Base-by-base conservation (phyloP, 805 yeast species). In the Hanseniaspora valbyensis region DNA sequence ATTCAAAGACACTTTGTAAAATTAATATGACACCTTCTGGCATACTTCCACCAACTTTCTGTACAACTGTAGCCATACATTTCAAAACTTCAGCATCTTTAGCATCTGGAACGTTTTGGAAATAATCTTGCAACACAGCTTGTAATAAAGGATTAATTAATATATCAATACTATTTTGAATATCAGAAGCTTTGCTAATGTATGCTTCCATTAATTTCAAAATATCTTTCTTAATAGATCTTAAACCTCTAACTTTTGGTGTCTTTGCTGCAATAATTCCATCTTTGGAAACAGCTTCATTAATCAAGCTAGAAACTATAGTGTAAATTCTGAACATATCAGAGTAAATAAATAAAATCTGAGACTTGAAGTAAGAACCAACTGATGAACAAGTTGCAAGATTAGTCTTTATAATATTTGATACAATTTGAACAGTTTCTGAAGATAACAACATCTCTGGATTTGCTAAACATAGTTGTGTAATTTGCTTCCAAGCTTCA, bases 41-140 rank as follows among this genome's bases (percentile, higher is more conserved):
- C 53, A 90, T 86, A 73, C 81, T 68, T 55, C 76, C 83, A 12
- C 96, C 96, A 53, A 88, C 94, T 62, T 87, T 83, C 26, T 78
- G 72, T 25, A 92, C 95, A 52, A 92, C 76, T 1, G 95, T 86
- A 8, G 95, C 80, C 78, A 92, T 81, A 74, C 97, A 89, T 67
- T 84, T 86, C 65, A 92, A 74, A 4, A 92, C 98, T 68, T 92
- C 98, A 7, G 96, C 95, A 69, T 92, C 98, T 63, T 97, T 81
- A 9, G 96, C 96, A 69, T 88, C 95, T 3, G 97, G 95, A 30
- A 88, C 95, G 61, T 85, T 85, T 16, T 78, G 70, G 60, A 77
- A 78, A 69, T 92, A 92, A 65, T 92, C 99, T 54, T 83, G 94
- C 55, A 92, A 74, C 14, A 87, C 89, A 0, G 96, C 86, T 41